Base-by-base conservation (phyloP, 306 rosid species). In the Glycine tomentella region DNA sequence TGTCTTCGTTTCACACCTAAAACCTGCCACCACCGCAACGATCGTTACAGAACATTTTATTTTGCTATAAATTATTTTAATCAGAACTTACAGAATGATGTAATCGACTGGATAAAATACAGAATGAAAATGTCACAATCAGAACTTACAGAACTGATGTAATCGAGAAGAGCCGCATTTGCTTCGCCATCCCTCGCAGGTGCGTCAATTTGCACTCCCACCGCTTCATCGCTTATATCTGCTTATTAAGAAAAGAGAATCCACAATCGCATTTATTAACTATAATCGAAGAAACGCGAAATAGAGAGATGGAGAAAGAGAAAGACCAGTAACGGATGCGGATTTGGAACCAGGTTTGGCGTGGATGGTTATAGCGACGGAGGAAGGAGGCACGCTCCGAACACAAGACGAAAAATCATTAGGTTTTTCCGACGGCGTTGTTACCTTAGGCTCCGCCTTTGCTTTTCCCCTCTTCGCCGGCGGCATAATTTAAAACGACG, bases 111-210 rank as follows among this genome's bases (percentile, higher is more conserved):
- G 20, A 20, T 20, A 20, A 20, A 20, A 20, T 20, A 20, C 20
- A 20, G 20, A 20, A 20, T 20, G 20, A 20, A 20, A 20, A 20
- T 20, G 20, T 20, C 20, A 20, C 1, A 20, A 20, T 0, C 20
- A 20, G 20, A 20, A 20, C 20, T 84, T 77, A 93, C 98, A 10
- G 94, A 88, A 82, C 93, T 86, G 2, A 93, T 86, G 82, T 87
- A 93, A 65, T 91, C 93, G 9, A 95, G 89, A 62, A 95, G 98
- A 14, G 97, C 98, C 9, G 95, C 96, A 81, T 93, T 95, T 70
- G 99, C 99, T 86, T 95, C 97, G 10, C 97, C 97, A 79, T 95
- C 99, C 80, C 90, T 95, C 0, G 97, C 91, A 3, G 99, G 98
- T 9, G 97, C 96, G 79, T 91, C 97, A 50, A 93, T 95, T 84